Evolutionary conservation across 73 alveolate genomes (phyloP).

Genomic region (Paramecium tetraurelia): DNA sequence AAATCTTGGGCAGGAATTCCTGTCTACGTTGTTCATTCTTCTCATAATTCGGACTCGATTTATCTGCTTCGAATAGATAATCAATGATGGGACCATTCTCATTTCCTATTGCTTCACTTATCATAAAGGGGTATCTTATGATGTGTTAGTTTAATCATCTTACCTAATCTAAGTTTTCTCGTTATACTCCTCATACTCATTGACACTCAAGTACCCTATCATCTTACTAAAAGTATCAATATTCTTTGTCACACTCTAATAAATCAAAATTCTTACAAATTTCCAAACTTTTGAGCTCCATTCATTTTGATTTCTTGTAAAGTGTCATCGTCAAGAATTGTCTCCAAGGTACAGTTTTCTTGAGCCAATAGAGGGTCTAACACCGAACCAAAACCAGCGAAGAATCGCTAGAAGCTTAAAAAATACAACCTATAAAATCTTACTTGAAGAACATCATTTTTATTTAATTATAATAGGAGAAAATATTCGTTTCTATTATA

Average conservation of each 20-base stretch:
- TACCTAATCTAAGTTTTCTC: slow-evolving; percentile 4
- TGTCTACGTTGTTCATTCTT: slow-evolving; percentile 1
- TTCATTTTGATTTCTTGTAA: background rate
- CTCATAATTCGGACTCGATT: background rate
- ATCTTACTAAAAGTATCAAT: background rate
- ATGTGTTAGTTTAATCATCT: background rate
- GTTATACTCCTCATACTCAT: background rate
- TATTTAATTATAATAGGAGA: background rate
- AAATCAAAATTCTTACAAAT: background rate
- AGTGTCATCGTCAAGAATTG: background rate
- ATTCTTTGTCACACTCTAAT: slow-evolving; percentile 31
- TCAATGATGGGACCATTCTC: slow-evolving; percentile 27
- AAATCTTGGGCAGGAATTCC: background rate
- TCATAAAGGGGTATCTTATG: slow-evolving; percentile 41
- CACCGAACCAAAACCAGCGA: slow-evolving; percentile 10
- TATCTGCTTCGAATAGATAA: slow-evolving; percentile 31
- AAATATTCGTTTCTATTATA: background rate
- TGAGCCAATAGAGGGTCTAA: background rate
- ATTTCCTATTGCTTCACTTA: slow-evolving; percentile 23
- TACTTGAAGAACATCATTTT: slow-evolving; percentile 49
- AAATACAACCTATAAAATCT: background rate
- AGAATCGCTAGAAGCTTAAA: background rate
- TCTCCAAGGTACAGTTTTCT: background rate
- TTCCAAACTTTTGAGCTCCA: slow-evolving; percentile 39
- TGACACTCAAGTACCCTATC: background rate